Evolutionary conservation across 352 stramenopile species (phyloP).

Genomic region (Globisporangium sylvaticum): DNA sequence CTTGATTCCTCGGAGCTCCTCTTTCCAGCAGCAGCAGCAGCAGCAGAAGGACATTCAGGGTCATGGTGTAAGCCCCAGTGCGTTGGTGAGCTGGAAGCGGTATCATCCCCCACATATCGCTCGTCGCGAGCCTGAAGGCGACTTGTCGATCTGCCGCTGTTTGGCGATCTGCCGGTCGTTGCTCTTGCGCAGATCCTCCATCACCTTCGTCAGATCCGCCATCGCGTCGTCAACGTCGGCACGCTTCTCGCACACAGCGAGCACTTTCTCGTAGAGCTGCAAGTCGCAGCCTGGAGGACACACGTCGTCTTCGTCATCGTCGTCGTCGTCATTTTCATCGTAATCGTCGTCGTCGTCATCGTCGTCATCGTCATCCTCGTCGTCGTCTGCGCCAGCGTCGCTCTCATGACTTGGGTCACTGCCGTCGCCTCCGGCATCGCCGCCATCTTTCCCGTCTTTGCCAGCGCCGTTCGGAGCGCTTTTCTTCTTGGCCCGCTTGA

Average conservation of each 20-base stretch:
- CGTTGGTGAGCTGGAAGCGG: too few relatives aligned
- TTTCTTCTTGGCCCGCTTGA: conserved; percentile 90
- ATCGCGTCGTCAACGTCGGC: conserved; percentile 89
- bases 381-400: conserved; percentile 60
- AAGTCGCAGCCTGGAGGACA: conserved; percentile 89
- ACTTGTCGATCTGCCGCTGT: conserved; percentile 90
- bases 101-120: too few relatives aligned
- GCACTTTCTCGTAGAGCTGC: conserved; percentile 89
- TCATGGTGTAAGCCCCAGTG: too few relatives aligned
- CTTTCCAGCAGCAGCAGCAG: too few relatives aligned
- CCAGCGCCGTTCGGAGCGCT: conserved; percentile 14
- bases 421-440: conserved; percentile 26
- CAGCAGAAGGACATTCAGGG: too few relatives aligned
- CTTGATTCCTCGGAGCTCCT: background rate
- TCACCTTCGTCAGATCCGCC: conserved; percentile 77
- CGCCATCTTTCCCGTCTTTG: conserved; percentile 34
- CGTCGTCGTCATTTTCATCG: conserved; percentile 89
- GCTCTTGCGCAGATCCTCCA: conserved; percentile 87
- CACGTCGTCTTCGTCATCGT: conserved; percentile 90
- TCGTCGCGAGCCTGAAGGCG: too few relatives aligned
- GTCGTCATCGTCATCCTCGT: conserved; percentile 72
- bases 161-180: conserved; percentile 82
- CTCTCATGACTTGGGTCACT: conserved; percentile 40
- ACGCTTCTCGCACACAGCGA: conserved; percentile 89
- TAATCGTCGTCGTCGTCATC: conserved; percentile 69